Evolutionary conservation across 2,329 filamentous ascomycete genomes (phyloP), one percentile per base, ranked within the genome.

Genomic region (Aspergillus candidus): DNA sequence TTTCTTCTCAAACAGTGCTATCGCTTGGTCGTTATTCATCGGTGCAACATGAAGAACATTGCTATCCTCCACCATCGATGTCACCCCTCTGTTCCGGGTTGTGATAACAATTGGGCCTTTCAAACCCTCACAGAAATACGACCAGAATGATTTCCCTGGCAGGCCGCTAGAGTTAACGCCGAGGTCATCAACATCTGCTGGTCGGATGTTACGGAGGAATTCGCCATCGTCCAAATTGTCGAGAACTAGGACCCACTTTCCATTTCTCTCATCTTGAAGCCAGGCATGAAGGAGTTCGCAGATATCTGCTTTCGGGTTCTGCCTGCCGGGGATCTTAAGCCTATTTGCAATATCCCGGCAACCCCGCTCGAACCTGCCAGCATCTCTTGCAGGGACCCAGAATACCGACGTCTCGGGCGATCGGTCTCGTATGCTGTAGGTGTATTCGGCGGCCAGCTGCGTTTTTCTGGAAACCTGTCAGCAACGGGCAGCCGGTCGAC

Each of bases 371-470:
- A 68, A 65, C 6, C 63, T 54, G 32, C 56, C 50, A 0, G 49
- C 48, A 39, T 61, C 65, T 40, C 57, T 62, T 2, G 63, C 61
- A 46, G 70, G 53, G 5, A 70, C 51, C 67, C 61, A 72, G 43
- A 69, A 68, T 29, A 70, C 51, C 53, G 53, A 65, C 12, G 53
- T 62, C n/a, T 55, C 29, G 0, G 58, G 55, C 15, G 49, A 59
- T 17, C 40, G 41, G 0, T 59, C 48, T 15, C 49, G 52, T n/a
- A 54, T 46, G 37, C 47, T 51, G 44, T 70, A 59, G 1, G 57
- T 56, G 38, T 68, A 69, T 54, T 69, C 53, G 38, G 71, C 69
- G 8, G 62, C 60, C 40, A 66, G 56, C 55, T 65, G 59, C 34
- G 63, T 62, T 48, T 66, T 66, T 29, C 63, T 66, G 52, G 11